phyloP scores from a whole-genome alignment of 352 stramenopile species.

The Globisporangium viniferum region DNA sequence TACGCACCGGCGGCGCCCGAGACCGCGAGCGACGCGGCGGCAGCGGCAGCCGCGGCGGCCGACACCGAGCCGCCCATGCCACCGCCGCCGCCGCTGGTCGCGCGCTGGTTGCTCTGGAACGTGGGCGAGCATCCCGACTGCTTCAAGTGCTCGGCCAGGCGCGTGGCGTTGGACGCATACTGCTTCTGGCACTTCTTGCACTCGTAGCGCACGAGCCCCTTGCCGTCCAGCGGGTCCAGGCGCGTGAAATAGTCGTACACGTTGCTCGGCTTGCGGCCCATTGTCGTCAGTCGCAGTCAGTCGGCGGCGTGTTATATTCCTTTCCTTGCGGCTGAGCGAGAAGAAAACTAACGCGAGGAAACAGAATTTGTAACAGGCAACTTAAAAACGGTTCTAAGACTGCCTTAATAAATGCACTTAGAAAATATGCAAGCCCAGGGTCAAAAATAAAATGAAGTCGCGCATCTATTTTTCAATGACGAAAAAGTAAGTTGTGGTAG shows the following conservation, averaged over 20 bases:
- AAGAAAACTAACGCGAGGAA: constrained; percentile 1
- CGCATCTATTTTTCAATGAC: too few relatives aligned
- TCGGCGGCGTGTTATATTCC: constrained; percentile 3
- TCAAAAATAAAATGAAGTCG: too few relatives aligned
- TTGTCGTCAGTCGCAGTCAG: constrained; percentile 4
- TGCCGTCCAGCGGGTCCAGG: constrained; percentile 62
- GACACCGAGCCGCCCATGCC: constrained; percentile 11
- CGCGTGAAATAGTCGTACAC: constrained; percentile 85
- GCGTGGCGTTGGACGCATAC: constrained; percentile 83
- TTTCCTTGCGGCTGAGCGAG: background rate
- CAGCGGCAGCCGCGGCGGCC: constrained; percentile 22
- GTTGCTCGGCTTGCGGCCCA: constrained; percentile 84
- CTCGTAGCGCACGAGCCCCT: constrained; percentile 79
- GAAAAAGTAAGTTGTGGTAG: too few relatives aligned
- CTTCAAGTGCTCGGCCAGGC: constrained; percentile 74
- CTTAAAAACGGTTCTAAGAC: too few relatives aligned
- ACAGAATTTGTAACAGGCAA: too few relatives aligned
- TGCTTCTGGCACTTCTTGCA: constrained; percentile 89
- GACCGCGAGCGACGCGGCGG: constrained; percentile 27
- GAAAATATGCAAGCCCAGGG: too few relatives aligned
- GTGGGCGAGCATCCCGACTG: constrained; percentile 63
- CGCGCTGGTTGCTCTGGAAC: constrained; percentile 83
- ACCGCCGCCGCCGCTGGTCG: constrained; percentile 9
- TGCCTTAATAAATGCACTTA: too few relatives aligned
- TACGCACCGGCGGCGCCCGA: constrained; percentile 28